Conservation (phyloP, 78 protist species). For the Chrysochromulina tobinii region DNA sequence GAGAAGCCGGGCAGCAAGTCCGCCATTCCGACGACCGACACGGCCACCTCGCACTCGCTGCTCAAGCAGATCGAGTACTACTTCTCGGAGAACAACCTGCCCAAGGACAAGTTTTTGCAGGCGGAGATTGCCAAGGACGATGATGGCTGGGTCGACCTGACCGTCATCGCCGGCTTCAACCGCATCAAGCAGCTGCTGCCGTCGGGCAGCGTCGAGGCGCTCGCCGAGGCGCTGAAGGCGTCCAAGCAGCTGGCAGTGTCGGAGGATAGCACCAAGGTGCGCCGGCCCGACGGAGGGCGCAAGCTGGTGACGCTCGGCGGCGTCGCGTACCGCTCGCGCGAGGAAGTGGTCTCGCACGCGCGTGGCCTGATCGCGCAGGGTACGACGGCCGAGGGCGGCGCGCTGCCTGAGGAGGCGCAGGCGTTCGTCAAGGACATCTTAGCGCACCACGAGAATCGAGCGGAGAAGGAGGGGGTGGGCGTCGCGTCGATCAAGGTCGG, state of each 20-base stretch:
- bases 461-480: not conserved
- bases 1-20: too few relatives aligned
- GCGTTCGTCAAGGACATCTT: not conserved
- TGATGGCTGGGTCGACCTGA: not conserved
- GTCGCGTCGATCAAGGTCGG: not conserved
- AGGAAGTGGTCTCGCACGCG: not conserved
- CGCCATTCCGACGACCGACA: too few relatives aligned
- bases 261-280: not conserved
- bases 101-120: not conserved
- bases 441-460: not conserved
- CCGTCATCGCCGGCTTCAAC: not conserved
- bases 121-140: too few relatives aligned
- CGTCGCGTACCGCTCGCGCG: not conserved
- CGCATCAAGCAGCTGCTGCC: not conserved
- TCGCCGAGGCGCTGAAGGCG: not conserved
- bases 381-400: not conserved
- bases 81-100: not conserved
- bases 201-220: not conserved
- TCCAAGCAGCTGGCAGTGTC: not conserved
- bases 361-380: not conserved
- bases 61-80: conserved; percentile 1
- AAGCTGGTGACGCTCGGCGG: not conserved
- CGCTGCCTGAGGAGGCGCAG: not conserved
- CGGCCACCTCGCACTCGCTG: too few relatives aligned
- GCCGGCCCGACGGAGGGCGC: not conserved